Evolutionary conservation across 768 basidiomycete species (phyloP), one percentile per base, ranked within the genome.

Genomic region (Exidia glandulosa): DNA sequence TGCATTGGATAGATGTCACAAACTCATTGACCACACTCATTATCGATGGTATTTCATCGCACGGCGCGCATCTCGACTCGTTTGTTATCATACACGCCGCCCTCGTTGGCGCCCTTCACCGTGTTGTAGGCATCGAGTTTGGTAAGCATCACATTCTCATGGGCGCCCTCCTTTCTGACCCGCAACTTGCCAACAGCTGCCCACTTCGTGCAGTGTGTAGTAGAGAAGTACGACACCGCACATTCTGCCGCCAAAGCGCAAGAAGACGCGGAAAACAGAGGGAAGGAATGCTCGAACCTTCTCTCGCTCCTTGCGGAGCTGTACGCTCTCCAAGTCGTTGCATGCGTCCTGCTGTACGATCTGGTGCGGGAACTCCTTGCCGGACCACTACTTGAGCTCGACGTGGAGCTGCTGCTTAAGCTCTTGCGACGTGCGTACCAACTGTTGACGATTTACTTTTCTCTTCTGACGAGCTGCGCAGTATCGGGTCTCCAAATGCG

Each of bases 291-390:
- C 64, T 84, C 88, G 10, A 98, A 99, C 69, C 73, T 99, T 33
- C 79, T 95, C 45, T 82, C 90, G 1, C 80, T 98, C 27, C 73
- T 97, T 25, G 89, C 92, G 2, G 94, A 97, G 69, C 75, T 99
- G 23, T 98, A 97, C 76, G 97, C 97, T 69, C 94, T 97, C 68
- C 90, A 93, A 73, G 90, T 97, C 27, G 81, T 98, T 58, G 90
- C 90, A 2, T 91, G 85, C 60, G 74, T 87, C 12, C 78, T 98
- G n/a, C 74, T 97, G 54, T 98, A 93, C 72, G 96, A 97, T 68
- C 70, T 97, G 55, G 86, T 98, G 63, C 84, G 88, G 7, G 76
- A 78, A 14, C 78, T 98, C 52, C 75, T 98, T 54, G 74, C 79
- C 1, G 74, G 74, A 4, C 75, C 82, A 2, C 72, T 95, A 58